phyloP scores from a whole-genome alignment of 2,329 filamentous ascomycete species.

The Diaporthe caulivora region DNA sequence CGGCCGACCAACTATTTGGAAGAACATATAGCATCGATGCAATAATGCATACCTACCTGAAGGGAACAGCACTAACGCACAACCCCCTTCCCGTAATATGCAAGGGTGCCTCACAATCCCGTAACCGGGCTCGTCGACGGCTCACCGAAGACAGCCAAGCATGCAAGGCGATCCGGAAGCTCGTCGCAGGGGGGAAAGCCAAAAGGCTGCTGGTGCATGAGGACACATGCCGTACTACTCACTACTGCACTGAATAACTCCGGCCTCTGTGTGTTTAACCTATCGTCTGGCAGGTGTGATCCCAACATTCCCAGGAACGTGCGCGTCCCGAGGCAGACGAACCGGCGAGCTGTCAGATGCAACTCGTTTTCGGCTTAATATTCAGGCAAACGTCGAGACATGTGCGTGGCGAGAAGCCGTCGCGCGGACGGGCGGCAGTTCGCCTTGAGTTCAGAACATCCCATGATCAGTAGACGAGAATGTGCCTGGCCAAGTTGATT shows the following conservation, averaged over 20 bases:
- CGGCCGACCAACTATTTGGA: slow-evolving; percentile 5
- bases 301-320: neutral
- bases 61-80: neutral
- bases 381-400: neutral
- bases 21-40: neutral
- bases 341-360: slow-evolving; percentile 20
- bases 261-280: no score
- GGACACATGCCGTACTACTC: no score
- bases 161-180: slow-evolving; percentile 10
- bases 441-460: neutral
- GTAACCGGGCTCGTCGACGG: neutral
- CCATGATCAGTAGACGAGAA: no score
- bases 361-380: neutral
- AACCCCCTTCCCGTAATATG: neutral
- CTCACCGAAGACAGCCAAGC: slow-evolving; percentile 9
- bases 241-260: neutral
- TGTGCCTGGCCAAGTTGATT: no score
- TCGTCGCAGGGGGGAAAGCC: neutral
- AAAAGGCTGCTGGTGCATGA: no score
- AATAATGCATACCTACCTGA: neutral
- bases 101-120: slow-evolving; percentile 1
- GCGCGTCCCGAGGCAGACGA: neutral
- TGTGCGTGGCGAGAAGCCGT: slow-evolving; percentile 14
- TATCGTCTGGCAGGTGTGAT: neutral
- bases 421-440: slow-evolving; percentile 14